These are phyloP conservation scores for Pythium sukuiense DNA, from an alignment of 352 stramenopile species.

Conservation along the genomic window DNA sequence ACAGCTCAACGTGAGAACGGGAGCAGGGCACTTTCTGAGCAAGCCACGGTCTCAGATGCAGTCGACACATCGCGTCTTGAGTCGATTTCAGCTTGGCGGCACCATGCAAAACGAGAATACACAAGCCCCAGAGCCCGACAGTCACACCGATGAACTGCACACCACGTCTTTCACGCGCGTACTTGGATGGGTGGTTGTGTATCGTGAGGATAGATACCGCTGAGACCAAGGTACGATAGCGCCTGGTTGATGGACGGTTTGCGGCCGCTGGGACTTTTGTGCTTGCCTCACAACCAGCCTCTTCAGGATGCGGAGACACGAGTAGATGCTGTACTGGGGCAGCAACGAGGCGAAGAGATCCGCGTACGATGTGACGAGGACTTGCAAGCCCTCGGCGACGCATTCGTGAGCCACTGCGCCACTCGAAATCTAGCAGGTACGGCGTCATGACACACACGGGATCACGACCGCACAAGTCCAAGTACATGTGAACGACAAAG, in stretches of 20 bases:
- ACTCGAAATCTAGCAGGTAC: conserved; percentile 14
- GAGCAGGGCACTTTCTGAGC: background rate
- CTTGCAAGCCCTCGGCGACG: conserved; percentile 13
- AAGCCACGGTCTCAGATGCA: conserved; percentile 3
- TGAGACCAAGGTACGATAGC: background rate
- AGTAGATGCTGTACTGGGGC: conserved; percentile 18
- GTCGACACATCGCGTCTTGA: background rate
- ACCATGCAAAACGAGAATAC: background rate
- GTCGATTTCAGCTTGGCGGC: background rate
- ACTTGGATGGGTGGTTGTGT: background rate
- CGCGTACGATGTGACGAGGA: conserved; percentile 15
- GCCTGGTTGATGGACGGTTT: background rate
- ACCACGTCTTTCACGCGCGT: background rate
- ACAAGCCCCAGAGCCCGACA: background rate
- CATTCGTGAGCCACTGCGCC: conserved; percentile 16
- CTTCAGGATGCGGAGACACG: conserved; percentile 17
- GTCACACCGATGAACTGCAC: background rate
- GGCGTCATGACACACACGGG: conserved; percentile 14
- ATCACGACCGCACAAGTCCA: conserved; percentile 21
- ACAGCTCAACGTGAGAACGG: background rate
- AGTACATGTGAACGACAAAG: conserved; percentile 13
- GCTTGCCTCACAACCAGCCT: background rate
- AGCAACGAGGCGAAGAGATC: conserved; percentile 18
- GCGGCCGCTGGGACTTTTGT: background rate
- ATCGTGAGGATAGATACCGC: background rate